Conservation (phyloP, 805 yeast species). For the Brettanomyces anomalus region DNA sequence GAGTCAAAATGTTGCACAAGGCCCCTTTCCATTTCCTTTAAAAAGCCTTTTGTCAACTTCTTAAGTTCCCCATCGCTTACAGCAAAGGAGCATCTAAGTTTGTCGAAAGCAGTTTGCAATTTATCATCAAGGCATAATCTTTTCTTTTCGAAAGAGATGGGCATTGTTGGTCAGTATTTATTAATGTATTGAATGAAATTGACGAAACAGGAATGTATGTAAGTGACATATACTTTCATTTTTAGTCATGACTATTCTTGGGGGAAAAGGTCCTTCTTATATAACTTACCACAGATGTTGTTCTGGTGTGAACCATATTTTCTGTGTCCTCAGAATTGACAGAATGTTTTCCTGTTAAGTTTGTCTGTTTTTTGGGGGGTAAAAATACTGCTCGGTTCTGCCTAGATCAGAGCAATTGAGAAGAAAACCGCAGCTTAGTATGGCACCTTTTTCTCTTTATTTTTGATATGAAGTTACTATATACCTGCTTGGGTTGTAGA, state of each 20-base stretch:
- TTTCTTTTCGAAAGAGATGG: not conserved
- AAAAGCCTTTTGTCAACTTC: conserved; percentile 66
- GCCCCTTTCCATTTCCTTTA: conserved; percentile 74
- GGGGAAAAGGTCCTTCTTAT: not conserved
- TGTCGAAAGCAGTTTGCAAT: conserved; percentile 28
- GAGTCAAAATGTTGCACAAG: conserved; percentile 67
- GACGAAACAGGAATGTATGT: no score
- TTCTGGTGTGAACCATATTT: not conserved
- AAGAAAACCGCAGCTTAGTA: no score
- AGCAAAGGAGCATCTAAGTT: conserved; percentile 52
- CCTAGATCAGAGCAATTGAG: no score
- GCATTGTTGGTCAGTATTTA: not conserved
- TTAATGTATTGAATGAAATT: not conserved
- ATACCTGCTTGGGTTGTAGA: no score
- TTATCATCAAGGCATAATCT: not conserved
- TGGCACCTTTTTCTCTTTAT: no score
- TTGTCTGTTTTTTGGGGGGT: no score
- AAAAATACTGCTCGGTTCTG: no score
- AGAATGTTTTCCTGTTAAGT: no score
- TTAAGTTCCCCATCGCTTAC: conserved; percentile 53
- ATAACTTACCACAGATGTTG: not conserved
- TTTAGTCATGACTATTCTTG: no score
- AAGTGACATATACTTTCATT: no score
- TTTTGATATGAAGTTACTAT: no score
- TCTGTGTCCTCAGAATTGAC: not conserved